These are phyloP conservation scores for Obelidium mucronatum DNA, from an alignment of 192 early-diverging fungal species.

Conservation along the genomic window DNA sequence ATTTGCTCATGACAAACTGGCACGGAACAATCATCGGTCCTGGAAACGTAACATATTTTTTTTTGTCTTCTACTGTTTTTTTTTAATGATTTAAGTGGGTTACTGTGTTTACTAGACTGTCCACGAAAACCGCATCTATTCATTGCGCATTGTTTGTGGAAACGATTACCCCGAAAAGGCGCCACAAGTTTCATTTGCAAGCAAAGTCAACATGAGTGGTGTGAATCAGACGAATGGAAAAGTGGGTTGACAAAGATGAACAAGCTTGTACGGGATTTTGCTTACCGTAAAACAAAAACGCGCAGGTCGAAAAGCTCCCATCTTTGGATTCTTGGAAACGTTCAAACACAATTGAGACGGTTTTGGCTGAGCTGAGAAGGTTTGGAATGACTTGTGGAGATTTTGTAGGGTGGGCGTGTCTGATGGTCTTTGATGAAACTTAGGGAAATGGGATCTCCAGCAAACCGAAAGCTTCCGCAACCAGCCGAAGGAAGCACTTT, in stretches of 20 bases:
- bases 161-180: slow-evolving; percentile 83
- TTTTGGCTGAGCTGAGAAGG: slow-evolving; percentile 84
- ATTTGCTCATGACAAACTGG: slow-evolving; percentile 85
- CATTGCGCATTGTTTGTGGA: slow-evolving; percentile 83
- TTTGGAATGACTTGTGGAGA: slow-evolving; percentile 45
- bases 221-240: slow-evolving; percentile 84
- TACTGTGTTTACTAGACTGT: slow-evolving; percentile 64
- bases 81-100: no score
- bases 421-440: slow-evolving; percentile 19
- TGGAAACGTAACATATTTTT: slow-evolving; percentile 77
- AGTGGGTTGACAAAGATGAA: no score
- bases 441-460: slow-evolving; percentile 89
- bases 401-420: no score
- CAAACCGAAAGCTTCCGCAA: slow-evolving; percentile 86
- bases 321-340: slow-evolving; percentile 89
- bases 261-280: no score
- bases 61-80: no score
- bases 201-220: slow-evolving; percentile 85
- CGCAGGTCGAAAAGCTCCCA: slow-evolving; percentile 75
- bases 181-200: slow-evolving; percentile 81
- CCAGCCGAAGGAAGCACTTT: slow-evolving; percentile 78
- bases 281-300: not conserved
- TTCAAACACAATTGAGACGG: slow-evolving; percentile 75
- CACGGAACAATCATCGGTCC: slow-evolving; percentile 94
- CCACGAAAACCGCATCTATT: slow-evolving; percentile 98